Conservation (phyloP, 345 rosid genomes). For the Geranium rotundifolium region DNA sequence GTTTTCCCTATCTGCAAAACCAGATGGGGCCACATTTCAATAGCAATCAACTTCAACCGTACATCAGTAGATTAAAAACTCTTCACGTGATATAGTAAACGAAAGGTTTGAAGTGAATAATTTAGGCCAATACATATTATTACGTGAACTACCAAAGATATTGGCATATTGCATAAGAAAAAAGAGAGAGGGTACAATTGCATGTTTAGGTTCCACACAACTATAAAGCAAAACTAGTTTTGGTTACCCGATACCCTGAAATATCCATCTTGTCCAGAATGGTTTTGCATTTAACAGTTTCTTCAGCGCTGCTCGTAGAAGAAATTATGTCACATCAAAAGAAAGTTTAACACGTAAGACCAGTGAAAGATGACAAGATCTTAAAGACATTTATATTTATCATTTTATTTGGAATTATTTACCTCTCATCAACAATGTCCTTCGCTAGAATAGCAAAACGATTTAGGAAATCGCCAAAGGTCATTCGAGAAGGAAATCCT, state of each 20-base stretch:
- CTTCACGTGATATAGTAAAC: not conserved
- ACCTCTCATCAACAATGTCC: constrained; percentile 44
- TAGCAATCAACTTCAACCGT: not conserved
- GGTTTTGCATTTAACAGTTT: not conserved
- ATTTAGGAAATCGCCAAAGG: constrained; percentile 52
- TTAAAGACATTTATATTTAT: constrained; percentile 4
- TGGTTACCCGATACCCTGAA: not conserved
- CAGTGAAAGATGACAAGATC: not conserved
- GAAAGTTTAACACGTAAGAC: too few relatives aligned
- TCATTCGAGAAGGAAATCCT: constrained; percentile 68
- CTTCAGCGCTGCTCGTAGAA: not conserved
- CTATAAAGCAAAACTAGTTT: too few relatives aligned
- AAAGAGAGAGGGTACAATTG: too few relatives aligned
- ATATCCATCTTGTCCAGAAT: not conserved
- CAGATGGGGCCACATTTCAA: constrained; percentile 2
- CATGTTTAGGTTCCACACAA: too few relatives aligned
- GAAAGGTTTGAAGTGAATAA: not conserved
- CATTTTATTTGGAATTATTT: constrained; percentile 7
- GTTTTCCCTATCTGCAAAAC: constrained; percentile 63
- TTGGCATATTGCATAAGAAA: too few relatives aligned
- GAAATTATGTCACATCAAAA: not conserved
- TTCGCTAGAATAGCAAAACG: constrained; percentile 63
- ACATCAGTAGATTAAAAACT: not conserved
- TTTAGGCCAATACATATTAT: too few relatives aligned
- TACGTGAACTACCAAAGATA: too few relatives aligned